Evolutionary conservation across 2,329 filamentous ascomycete species (phyloP).

Genomic region (Thelonectria discophora): DNA sequence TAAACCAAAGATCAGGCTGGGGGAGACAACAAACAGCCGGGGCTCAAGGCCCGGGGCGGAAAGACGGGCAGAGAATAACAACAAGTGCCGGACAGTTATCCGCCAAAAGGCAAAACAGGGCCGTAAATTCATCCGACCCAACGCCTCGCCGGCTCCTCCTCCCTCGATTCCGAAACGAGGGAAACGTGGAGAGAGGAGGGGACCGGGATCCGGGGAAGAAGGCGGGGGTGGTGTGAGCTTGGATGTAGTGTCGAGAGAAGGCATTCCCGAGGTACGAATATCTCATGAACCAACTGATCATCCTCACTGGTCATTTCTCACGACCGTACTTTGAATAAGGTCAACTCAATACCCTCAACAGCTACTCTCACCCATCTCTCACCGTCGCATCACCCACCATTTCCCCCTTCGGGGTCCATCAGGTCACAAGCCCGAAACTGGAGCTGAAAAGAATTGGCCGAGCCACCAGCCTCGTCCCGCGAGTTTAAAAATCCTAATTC

Average conservation of each 20-base stretch:
- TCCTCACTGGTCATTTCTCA: too few species aligned
- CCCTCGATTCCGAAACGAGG: slow-evolving; percentile 26
- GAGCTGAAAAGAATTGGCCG: slow-evolving; percentile 9
- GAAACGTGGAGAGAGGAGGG: slow-evolving; percentile 32
- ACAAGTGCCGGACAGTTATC: too few species aligned
- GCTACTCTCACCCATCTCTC: not conserved
- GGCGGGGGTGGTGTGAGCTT: slow-evolving; percentile 15
- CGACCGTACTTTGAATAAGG: slow-evolving; percentile 20
- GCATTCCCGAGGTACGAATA: too few species aligned
- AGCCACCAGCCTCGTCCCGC: not conserved
- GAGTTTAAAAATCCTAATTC: too few species aligned
- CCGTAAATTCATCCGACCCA: slow-evolving; percentile 38
- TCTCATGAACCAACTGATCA: too few species aligned
- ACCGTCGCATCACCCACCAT: not conserved
- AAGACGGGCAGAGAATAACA: slow-evolving; percentile 29
- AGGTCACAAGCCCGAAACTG: slow-evolving; percentile 36
- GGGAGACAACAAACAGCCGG: slow-evolving; percentile 26
- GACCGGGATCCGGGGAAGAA: slow-evolving; percentile 25
- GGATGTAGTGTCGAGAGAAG: not conserved
- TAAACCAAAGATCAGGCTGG: slow-evolving; percentile 7
- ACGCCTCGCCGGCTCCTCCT: slow-evolving; percentile 25
- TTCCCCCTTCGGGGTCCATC: slow-evolving; percentile 24
- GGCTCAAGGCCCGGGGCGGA: slow-evolving; percentile 30
- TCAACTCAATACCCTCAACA: slow-evolving; percentile 5
- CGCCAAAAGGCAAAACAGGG: slow-evolving; percentile 37